Evolutionary conservation across 257 asterid genomes (phyloP).

Genomic region (Capsicum rhomboideum): DNA sequence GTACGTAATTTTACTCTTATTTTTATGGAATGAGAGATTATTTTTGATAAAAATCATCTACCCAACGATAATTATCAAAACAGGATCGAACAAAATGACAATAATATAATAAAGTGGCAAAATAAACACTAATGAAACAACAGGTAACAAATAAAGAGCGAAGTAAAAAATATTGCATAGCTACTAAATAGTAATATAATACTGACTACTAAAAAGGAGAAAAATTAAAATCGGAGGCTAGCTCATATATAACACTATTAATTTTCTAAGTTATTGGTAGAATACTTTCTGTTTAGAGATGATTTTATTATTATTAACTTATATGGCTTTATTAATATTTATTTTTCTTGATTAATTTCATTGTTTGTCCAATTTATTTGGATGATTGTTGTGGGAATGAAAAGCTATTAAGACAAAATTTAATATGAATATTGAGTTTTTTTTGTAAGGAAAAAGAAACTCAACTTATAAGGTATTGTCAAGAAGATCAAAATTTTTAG

Average conservation of each 20-base stretch:
- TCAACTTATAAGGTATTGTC: too few species aligned
- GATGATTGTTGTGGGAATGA: background rate
- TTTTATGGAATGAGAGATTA: background rate
- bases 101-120: too few species aligned
- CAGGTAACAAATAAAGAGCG: too few species aligned
- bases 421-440: background rate
- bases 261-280: background rate
- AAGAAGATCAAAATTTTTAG: too few species aligned
- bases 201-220: background rate
- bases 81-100: too few species aligned
- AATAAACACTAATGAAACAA: too few species aligned
- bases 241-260: background rate
- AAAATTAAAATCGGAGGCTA: background rate
- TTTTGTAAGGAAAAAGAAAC: too few species aligned
- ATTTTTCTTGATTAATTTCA: too few species aligned
- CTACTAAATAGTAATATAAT: background rate
- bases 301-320: background rate
- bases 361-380: background rate
- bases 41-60: background rate
- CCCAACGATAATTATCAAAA: too few species aligned
- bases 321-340: background rate
- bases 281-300: too few species aligned
- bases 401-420: background rate
- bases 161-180: too few species aligned
- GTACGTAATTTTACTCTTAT: background rate